Evolutionary conservation across 163 green algal genomes (phyloP).

Genomic region (Scenedesmus sp.): DNA sequence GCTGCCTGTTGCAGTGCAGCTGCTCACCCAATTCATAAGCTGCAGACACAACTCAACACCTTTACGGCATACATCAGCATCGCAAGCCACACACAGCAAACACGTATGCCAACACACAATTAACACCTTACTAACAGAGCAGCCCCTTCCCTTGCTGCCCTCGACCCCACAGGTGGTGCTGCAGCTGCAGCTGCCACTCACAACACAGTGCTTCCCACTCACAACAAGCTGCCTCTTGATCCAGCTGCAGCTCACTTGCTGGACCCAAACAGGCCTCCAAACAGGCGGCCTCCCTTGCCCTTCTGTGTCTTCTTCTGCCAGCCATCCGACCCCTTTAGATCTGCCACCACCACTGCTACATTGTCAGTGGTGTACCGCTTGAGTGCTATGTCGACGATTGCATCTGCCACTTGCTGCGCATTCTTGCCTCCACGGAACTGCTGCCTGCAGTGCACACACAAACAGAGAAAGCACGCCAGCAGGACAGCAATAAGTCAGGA

Average conservation of each 20-base stretch:
- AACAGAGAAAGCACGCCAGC: neutral
- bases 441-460: slow-evolving; percentile 1
- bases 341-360: slow-evolving; percentile 63
- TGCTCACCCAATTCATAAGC: neutral
- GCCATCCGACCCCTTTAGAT: slow-evolving; percentile 19
- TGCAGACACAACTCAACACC: neutral
- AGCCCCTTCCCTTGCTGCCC: too few relatives aligned
- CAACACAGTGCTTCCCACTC: neutral
- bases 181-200: neutral
- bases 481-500: neutral
- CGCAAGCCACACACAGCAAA: neutral
- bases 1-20: too few relatives aligned
- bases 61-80: neutral
- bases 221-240: neutral
- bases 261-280: slow-evolving; percentile 15
- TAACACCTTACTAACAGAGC: neutral
- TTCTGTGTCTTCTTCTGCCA: neutral
- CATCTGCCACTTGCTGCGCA: slow-evolving; percentile 63
- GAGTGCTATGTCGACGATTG: slow-evolving; percentile 64
- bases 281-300: neutral
- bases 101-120: neutral
- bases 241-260: neutral
- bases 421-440: slow-evolving; percentile 53
- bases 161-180: too few relatives aligned
- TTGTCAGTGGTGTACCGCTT: slow-evolving; percentile 78